Evolutionary conservation across 768 basidiomycete genomes (phyloP).

Genomic region (Auricularia sp.): DNA sequence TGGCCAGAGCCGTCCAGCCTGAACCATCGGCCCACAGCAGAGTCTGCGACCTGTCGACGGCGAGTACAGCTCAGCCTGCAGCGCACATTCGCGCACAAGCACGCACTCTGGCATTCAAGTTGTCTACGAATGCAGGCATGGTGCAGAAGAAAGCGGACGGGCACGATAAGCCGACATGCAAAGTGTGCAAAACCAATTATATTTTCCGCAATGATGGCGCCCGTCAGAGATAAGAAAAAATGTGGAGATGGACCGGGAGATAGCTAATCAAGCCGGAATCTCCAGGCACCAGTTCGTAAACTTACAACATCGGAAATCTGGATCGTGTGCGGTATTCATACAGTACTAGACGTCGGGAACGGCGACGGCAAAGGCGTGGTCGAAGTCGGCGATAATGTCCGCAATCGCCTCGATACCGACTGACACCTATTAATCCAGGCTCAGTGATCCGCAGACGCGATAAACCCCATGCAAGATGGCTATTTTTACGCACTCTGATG

Average conservation of each 20-base stretch:
- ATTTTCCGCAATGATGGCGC: neutral
- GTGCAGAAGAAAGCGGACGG: constrained; percentile 6
- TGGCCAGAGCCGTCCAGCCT: constrained; percentile 62
- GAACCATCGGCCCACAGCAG: constrained; percentile 53
- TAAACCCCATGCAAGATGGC: too few species aligned
- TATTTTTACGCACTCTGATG: constrained; percentile 39
- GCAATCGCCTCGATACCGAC: constrained; percentile 33
- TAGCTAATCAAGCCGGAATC: neutral
- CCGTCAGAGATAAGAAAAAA: too few species aligned
- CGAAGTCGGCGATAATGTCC: constrained; percentile 36
- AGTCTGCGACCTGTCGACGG: constrained; percentile 26
- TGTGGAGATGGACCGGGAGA: too few species aligned
- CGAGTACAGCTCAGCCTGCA: constrained; percentile 5
- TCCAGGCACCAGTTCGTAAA: neutral
- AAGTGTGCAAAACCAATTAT: constrained; percentile 2
- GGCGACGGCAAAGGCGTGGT: constrained; percentile 23
- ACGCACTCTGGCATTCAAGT: constrained; percentile 31
- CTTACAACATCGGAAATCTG: neutral
- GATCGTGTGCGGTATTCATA: neutral
- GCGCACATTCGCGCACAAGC: neutral
- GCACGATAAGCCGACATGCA: constrained; percentile 11
- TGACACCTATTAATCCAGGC: constrained; percentile 21
- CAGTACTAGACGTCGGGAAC: constrained; percentile 6
- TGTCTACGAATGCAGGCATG: constrained; percentile 32
- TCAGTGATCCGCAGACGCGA: neutral